Percentiles rank a stretch among this genome's conserved stretches.
Conservation (phyloP, 495 filamentous ascomycete genomes). For the Penicillium maclennaniae region DNA sequence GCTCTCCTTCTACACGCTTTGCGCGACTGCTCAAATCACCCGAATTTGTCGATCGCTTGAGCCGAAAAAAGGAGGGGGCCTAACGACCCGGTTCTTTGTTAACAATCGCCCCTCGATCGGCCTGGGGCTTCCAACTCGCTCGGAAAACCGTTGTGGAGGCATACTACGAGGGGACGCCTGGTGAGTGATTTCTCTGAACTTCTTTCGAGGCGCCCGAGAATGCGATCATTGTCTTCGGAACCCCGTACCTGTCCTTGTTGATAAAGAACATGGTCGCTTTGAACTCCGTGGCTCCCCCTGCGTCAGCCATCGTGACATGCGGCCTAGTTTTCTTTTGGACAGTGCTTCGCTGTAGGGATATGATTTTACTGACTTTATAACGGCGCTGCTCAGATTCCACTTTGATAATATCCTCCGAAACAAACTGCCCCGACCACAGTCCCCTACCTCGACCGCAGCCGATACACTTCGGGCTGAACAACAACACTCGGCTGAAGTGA, state of each 20-base stretch:
- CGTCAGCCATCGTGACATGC: constrained; percentile 20
- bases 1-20: not conserved
- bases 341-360: not conserved
- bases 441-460: not conserved
- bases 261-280: constrained; percentile 14
- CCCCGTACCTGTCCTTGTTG: constrained; percentile 15
- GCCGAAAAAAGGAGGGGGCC: constrained; percentile 20
- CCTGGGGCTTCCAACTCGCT: not conserved
- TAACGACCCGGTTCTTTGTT: constrained; percentile 4
- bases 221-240: constrained; percentile 14
- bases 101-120: constrained; percentile 1
- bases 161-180: constrained; percentile 15
- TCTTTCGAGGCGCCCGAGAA: not conserved
- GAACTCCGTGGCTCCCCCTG: constrained; percentile 17
- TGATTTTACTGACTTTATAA: constrained; percentile 15
- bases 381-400: constrained; percentile 12
- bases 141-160: constrained; percentile 1
- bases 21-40: constrained; percentile 2
- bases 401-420: constrained; percentile 6
- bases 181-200: constrained; percentile 11
- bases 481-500: not conserved
- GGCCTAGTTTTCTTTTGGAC: constrained; percentile 27
- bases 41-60: constrained; percentile 19
- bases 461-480: not conserved
- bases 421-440: not conserved